These are phyloP conservation scores for Corinectria fuckeliana DNA, from an alignment of 2,329 filamentous ascomycete species.

Conservation along the genomic window DNA sequence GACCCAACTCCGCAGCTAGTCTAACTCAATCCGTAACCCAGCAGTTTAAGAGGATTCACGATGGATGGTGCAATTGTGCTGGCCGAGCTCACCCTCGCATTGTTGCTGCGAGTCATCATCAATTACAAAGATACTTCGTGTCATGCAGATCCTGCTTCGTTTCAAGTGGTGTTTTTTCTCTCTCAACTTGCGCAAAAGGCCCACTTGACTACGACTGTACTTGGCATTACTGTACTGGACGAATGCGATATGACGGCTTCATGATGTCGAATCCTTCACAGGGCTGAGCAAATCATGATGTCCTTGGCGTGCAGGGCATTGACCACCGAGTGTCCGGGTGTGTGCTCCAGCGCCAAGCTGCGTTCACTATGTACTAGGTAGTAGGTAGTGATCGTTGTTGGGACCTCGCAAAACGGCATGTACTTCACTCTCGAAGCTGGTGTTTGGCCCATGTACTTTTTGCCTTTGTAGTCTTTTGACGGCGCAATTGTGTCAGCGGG, in stretches of 20 bases:
- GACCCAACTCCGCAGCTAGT: constrained; percentile 12
- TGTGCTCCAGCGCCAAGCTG: constrained; percentile 21
- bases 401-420: constrained; percentile 25
- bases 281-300: constrained; percentile 6
- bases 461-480: constrained; percentile 2
- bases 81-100: constrained; percentile 34
- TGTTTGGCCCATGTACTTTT: not conserved
- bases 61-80: constrained; percentile 22
- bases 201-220: not conserved
- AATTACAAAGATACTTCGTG: constrained; percentile 29
- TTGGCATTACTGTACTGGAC: not conserved
- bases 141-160: constrained; percentile 35
- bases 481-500: constrained; percentile 32
- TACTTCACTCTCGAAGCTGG: constrained; percentile 5
- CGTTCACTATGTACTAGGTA: too few species aligned
- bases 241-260: constrained; percentile 9
- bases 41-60: constrained; percentile 18
- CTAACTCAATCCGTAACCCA: constrained; percentile 30
- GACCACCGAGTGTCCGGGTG: constrained; percentile 22
- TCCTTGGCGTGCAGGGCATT: not conserved
- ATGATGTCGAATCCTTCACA: constrained; percentile 2
- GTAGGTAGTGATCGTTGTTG: constrained; percentile 8
- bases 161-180: constrained; percentile 26
- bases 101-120: constrained; percentile 36
- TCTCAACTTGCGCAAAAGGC: constrained; percentile 1